Evolutionary conservation across 805 yeast species (phyloP).

Genomic region (Wickerhamomyces pijperi): DNA sequence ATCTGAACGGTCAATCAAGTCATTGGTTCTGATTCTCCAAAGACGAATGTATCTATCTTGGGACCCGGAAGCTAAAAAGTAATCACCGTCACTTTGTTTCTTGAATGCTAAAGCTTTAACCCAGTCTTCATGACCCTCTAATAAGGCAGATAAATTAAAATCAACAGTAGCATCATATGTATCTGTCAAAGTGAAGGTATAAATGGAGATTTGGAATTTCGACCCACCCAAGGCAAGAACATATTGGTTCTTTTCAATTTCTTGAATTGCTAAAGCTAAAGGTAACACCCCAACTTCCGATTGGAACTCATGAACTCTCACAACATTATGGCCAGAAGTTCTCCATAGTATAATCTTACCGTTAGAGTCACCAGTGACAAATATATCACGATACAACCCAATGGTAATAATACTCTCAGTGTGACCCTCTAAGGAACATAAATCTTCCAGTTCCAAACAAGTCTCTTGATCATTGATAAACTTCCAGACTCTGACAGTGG

Average conservation of each 20-base stretch:
- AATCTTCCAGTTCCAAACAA: slow-evolving; percentile 15
- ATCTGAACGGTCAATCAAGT: slow-evolving; percentile 42
- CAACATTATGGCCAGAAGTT: slow-evolving; percentile 12
- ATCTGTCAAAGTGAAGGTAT: slow-evolving; percentile 26
- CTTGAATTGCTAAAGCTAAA: slow-evolving; percentile 24
- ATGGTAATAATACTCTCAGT: slow-evolving; percentile 43
- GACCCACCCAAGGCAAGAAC: slow-evolving; percentile 71
- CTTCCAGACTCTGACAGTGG: slow-evolving; percentile 50
- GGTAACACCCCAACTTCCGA: slow-evolving; percentile 42
- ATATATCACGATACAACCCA: slow-evolving; percentile 25
- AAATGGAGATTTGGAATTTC: slow-evolving; percentile 38
- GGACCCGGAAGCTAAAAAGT: slow-evolving; percentile 76
- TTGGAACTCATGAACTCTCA: slow-evolving; percentile 20
- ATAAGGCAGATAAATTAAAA: slow-evolving; percentile 33
- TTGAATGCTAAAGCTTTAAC: slow-evolving; percentile 59
- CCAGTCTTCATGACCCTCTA: slow-evolving; percentile 97
- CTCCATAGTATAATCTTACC: slow-evolving; percentile 49
- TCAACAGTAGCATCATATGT: slow-evolving; percentile 8
- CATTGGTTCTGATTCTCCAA: slow-evolving; percentile 65
- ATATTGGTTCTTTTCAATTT: slow-evolving; percentile 23
- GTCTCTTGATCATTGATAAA: slow-evolving; percentile 8
- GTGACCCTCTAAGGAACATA: slow-evolving; percentile 27
- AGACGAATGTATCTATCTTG: slow-evolving; percentile 87
- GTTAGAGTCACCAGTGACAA: slow-evolving; percentile 54
- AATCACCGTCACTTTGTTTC: slow-evolving; percentile 35